Conservation (phyloP, 2,329 filamentous ascomycete genomes). For the Aspergillus niger region DNA sequence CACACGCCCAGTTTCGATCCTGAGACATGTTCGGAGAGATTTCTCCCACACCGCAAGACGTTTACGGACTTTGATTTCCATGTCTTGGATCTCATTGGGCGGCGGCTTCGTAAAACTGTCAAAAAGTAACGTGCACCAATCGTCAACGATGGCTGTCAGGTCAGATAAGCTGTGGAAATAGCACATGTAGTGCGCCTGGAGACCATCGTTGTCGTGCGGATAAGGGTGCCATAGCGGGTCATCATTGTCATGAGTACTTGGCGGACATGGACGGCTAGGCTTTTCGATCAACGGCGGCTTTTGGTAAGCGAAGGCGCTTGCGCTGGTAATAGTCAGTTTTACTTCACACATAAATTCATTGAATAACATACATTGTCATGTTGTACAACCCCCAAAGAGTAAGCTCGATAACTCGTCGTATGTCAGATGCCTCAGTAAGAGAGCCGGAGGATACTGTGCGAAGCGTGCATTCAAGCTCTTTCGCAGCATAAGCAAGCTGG, state of each 20-base stretch:
- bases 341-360: neutral
- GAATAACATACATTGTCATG: slow-evolving; percentile 9
- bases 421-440: neutral
- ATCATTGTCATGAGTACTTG: slow-evolving; percentile 1
- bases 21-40: neutral
- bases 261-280: neutral
- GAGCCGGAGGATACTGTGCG: neutral
- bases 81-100: neutral
- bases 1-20: neutral
- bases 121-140: slow-evolving; percentile 12
- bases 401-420: slow-evolving; percentile 6
- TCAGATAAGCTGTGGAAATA: slow-evolving; percentile 9
- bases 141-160: neutral
- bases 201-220: slow-evolving; percentile 5
- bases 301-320: slow-evolving; percentile 8
- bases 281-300: slow-evolving; percentile 11
- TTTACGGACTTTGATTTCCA: neutral
- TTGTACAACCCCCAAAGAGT: slow-evolving; percentile 17
- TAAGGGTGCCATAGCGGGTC: slow-evolving; percentile 16
- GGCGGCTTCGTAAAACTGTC: slow-evolving; percentile 5
- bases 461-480: neutral
- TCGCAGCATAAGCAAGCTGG: neutral
- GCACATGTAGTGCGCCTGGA: slow-evolving; percentile 12
- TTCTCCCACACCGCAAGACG: neutral
- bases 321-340: neutral